Base-by-base conservation (phyloP, 2,329 filamentous ascomycete species). In the Ophiocordyceps camponoti-rufipedis region DNA sequence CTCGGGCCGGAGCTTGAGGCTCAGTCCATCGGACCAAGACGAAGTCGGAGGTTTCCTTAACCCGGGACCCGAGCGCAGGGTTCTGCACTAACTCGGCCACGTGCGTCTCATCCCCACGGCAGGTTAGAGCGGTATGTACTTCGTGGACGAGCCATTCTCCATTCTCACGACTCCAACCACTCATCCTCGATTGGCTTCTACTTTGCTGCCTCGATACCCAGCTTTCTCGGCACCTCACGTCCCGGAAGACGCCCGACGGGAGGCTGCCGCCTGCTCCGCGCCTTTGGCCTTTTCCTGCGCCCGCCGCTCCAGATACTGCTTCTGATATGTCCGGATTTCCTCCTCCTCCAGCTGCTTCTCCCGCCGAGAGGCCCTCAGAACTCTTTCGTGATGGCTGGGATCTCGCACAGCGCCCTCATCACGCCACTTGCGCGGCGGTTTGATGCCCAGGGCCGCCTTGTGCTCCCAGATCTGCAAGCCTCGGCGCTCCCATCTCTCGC, bases 341-440 rank as follows among this genome's bases (percentile, higher is more conserved):
- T 59, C 55, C 43, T 56, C 50, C 39, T 61, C 56, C 43, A 56
- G 53, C 40, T 56, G 52, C 48, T 52, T 51, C 50, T 54, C 54
- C 35, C 51, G 42, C 49, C 55, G 46, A 10, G 53, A 50, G 5
- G 54, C 55, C 33, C 53, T 52, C 45, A 53, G 50, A 45, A 55
- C 59, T 49, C 53, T 62, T 39, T 56, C 52, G 45, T 69, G 66
- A 52, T 63, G 71, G 12, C 50, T 54, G 7, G 64, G 64, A 42
- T 69, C 65, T 32, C 69, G 59, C 6, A 60, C 60, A 41, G 75
- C 60, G 29, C 74, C 74, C 57, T 73, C 72, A 9, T 60, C 58
- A 46, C 75, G 71, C 77, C 78, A 82, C 53, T 62, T 69, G 54
- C 62, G 62, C 6, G 78, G 78, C 44, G 77, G 75, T 61, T 78